These are phyloP conservation scores for Tylopilus felleus DNA, from an alignment of 768 basidiomycete species.

Conservation along the genomic window DNA sequence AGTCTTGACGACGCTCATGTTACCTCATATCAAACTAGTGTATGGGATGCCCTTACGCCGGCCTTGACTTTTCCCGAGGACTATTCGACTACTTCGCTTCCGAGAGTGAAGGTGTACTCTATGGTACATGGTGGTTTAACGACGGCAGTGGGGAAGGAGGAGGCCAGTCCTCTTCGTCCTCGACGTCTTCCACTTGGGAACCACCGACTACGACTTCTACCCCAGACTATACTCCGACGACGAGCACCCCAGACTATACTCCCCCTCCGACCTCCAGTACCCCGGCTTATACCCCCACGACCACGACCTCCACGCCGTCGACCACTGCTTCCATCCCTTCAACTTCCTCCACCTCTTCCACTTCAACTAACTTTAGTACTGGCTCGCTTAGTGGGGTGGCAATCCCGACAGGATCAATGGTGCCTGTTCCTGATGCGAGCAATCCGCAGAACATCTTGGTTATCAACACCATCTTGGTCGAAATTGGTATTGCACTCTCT, in stretches of 20 bases:
- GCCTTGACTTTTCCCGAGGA: slow-evolving; percentile 64
- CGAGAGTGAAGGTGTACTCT: slow-evolving; percentile 49
- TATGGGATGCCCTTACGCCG: slow-evolving; percentile 60
- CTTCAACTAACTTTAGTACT: slow-evolving; percentile 19
- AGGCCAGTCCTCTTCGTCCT: slow-evolving; percentile 9
- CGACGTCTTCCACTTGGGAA: slow-evolving; percentile 18
- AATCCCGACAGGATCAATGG: slow-evolving; percentile 19
- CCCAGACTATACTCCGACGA: slow-evolving; percentile 18
- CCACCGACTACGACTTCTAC: slow-evolving; percentile 22
- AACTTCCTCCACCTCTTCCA: slow-evolving; percentile 21
- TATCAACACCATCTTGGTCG: slow-evolving; percentile 37
- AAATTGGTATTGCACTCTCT: slow-evolving; percentile 25
- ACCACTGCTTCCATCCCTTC: slow-evolving; percentile 4
- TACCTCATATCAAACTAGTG: slow-evolving; percentile 41
- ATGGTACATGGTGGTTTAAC: slow-evolving; percentile 58
- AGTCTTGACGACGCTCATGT: background rate
- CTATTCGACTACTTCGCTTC: slow-evolving; percentile 63
- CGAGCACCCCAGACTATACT: slow-evolving; percentile 15
- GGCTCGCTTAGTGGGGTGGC: slow-evolving; percentile 26
- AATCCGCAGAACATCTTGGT: slow-evolving; percentile 33
- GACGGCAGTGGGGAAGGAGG: slow-evolving; percentile 34
- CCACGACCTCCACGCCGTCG: slow-evolving; percentile 28
- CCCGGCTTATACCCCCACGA: slow-evolving; percentile 13
- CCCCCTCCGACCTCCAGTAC: slow-evolving; percentile 24
- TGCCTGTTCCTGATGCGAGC: slow-evolving; percentile 31